Conservation (phyloP, 495 filamentous ascomycete genomes). For the Hypoxylon crocopeplum region DNA sequence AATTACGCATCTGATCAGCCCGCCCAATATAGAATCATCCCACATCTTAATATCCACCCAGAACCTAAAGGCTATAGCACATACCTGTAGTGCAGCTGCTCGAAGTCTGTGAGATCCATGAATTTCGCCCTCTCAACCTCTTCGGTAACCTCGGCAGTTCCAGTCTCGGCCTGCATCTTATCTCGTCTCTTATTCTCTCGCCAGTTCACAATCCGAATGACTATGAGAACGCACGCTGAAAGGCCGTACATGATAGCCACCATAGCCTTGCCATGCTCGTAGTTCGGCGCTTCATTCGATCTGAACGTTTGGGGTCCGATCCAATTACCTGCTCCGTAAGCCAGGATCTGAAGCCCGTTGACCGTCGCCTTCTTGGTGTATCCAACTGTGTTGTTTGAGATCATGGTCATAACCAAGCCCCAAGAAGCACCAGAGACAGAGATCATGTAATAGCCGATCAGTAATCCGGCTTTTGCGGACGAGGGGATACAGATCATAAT, state of each 20-base stretch:
- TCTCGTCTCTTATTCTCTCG: conserved; percentile 59
- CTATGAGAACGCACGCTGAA: conserved; percentile 62
- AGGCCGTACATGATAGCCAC: conserved; percentile 67
- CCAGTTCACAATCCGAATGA: conserved; percentile 61
- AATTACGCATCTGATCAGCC: no score
- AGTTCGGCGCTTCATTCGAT: conserved; percentile 59
- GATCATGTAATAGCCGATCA: conserved; percentile 70
- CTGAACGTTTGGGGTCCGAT: conserved; percentile 48
- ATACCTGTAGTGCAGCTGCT: no score
- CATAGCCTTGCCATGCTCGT: conserved; percentile 71
- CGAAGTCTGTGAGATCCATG: no score
- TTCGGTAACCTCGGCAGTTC: no score
- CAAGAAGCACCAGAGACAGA: conserved; percentile 50
- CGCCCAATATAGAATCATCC: no score
- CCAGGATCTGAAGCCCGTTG: conserved; percentile 70
- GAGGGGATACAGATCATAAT: no score
- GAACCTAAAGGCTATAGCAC: no score
- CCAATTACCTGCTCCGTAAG: conserved; percentile 66
- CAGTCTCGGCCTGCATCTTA: no score
- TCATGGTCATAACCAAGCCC: conserved; percentile 64
- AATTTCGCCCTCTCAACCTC: no score
- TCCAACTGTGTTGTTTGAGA: conserved; percentile 66
- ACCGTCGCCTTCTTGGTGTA: conserved; percentile 80
- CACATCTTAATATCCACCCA: no score
- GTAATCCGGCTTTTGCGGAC: conserved; percentile 66